phyloP scores from a whole-genome alignment of 768 basidiomycete genomes.

The Mycena rosella region DNA sequence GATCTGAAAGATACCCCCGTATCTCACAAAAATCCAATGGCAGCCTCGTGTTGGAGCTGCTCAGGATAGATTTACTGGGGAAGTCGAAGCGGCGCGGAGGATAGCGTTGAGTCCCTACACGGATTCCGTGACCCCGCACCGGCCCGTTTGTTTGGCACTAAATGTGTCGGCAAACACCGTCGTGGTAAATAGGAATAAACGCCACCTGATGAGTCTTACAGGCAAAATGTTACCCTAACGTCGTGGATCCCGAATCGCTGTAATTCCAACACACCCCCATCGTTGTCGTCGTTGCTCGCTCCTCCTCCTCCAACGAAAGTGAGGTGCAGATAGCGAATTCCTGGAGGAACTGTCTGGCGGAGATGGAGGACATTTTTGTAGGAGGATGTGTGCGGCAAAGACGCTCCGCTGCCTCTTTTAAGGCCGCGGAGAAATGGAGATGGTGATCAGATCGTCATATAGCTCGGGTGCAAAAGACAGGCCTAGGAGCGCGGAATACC shows the following conservation, averaged over 20 bases:
- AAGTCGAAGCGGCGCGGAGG: neutral
- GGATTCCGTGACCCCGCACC: neutral
- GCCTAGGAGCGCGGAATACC: too few species aligned
- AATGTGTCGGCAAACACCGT: neutral
- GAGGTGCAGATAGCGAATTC: too few species aligned
- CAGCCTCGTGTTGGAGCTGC: neutral
- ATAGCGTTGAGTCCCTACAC: neutral
- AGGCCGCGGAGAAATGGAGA: too few species aligned
- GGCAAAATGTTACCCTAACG: slow-evolving; percentile 8
- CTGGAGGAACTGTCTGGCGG: too few species aligned
- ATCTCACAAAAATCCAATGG: neutral
- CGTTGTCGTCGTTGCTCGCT: neutral
- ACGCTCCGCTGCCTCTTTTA: too few species aligned
- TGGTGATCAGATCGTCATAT: too few species aligned
- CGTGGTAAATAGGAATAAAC: neutral
- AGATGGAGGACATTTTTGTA: too few species aligned
- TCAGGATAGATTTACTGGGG: neutral
- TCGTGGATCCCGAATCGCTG: neutral
- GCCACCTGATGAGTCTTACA: slow-evolving; percentile 5
- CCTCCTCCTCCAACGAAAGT: too few species aligned
- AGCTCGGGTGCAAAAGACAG: too few species aligned
- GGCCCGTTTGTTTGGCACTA: neutral
- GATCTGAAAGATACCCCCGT: neutral
- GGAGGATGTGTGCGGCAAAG: too few species aligned
- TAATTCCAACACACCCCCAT: neutral